Evolutionary conservation across 1,284 basidiomycete genomes (phyloP), one percentile per base, ranked within the genome.

Genomic region (Microbotryum saponariae): DNA sequence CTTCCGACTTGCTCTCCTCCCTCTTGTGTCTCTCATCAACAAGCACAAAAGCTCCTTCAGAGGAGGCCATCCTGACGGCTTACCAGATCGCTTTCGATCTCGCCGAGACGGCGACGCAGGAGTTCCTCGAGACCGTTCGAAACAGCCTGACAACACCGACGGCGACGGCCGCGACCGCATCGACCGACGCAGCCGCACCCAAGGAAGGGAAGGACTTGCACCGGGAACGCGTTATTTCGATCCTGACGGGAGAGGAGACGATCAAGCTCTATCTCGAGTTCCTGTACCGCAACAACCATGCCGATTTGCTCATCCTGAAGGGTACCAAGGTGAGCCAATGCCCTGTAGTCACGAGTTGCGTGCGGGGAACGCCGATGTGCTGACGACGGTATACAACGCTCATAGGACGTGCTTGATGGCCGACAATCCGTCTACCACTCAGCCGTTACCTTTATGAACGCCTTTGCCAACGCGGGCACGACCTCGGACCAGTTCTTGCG

Each of bases 371-470:
- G 14, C 46, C 4, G 23, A 31, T 16, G 37, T 42, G 37, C 37
- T 42, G 37, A 42, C 37, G 37, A 42, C 6, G 16, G 12, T 21
- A 16, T 14, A 23, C 14, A 29, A 29, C 54, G 25, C n/a, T 25
- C 47, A 8, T 69, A 91, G 88, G 90, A 96, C 58, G 84, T 85
- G 2, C 80, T 97, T n/a, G 93, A 97, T 73, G 83, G 90, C 47
- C 86, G 92, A 48, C 92, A 89, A 46, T 97, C 92, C 21, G 89
- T 97, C 73, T 97, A 93, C 74, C 93, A 97, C 77, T 91, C 89
- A 7, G 91, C 93, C 10, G 82, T 97, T 65, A 92, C 91, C 5
- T 82, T 97, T 62, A 89, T 92, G 74, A 96, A 97, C 74, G 91
- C 93, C 2, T 97, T 92, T 75, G 92, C 93, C 83, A 86, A 94